Percentiles rank a stretch among this genome's conserved stretches.
These are phyloP conservation scores for Arachnopeziza araneosa DNA, from an alignment of 2,329 filamentous ascomycete species.

Conservation along the genomic window DNA sequence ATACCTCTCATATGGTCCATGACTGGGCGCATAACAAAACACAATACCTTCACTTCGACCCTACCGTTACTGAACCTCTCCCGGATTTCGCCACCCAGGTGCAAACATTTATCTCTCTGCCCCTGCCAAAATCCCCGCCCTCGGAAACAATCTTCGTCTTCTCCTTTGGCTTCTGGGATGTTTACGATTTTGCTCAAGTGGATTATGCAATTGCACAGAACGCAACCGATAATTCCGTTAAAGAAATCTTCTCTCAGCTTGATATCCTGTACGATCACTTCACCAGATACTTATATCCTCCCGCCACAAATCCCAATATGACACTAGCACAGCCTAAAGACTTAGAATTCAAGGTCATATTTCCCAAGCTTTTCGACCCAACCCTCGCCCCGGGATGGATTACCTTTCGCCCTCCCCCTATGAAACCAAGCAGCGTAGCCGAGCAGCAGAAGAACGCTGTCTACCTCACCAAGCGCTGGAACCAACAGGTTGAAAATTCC, in stretches of 20 bases:
- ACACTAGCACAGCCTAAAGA: neutral
- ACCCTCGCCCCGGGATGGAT: slow-evolving; percentile 50
- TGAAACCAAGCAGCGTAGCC: slow-evolving; percentile 40
- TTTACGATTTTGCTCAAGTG: slow-evolving; percentile 25
- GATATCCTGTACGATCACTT: slow-evolving; percentile 24
- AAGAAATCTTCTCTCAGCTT: slow-evolving; percentile 25
- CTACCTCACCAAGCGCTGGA: slow-evolving; percentile 46
- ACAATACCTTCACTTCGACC: neutral
- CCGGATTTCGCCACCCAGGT: slow-evolving; percentile 28
- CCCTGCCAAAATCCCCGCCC: slow-evolving; percentile 8
- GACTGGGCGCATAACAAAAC: slow-evolving; percentile 2
- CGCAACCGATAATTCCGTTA: slow-evolving; percentile 14
- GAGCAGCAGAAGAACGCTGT: slow-evolving; percentile 51
- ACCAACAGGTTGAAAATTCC: slow-evolving; percentile 36
- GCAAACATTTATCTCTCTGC: slow-evolving; percentile 21
- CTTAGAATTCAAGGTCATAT: slow-evolving; percentile 41
- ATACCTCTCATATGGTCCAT: slow-evolving; percentile 22
- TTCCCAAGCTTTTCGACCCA: slow-evolving; percentile 48
- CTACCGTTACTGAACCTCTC: slow-evolving; percentile 9
- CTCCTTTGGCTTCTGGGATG: slow-evolving; percentile 31
- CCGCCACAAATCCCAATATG: neutral
- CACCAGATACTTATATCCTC: slow-evolving; percentile 5
- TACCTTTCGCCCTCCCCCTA: slow-evolving; percentile 38
- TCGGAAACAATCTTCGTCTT: slow-evolving; percentile 26
- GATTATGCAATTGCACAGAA: slow-evolving; percentile 14